Evolutionary conservation across 805 yeast genomes (phyloP).

Genomic region (Torulaspora indica): DNA sequence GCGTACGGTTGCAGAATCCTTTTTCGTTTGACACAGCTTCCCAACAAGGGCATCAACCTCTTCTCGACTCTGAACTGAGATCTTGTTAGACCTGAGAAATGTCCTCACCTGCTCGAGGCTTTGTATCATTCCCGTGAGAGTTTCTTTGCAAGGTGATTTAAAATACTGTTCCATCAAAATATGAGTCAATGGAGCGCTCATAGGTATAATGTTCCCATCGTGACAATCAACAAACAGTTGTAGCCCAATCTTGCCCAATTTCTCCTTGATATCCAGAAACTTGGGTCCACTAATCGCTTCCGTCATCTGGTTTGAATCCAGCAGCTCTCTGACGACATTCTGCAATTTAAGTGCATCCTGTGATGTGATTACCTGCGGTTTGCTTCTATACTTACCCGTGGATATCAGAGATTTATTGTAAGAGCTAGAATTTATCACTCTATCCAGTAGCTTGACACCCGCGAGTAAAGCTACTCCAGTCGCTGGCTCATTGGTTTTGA

Average conservation of each 20-base stretch:
- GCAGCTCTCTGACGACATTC: constrained; percentile 20
- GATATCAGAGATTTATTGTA: constrained; percentile 25
- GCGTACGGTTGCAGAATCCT: constrained; percentile 19
- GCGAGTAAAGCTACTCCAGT: constrained; percentile 16
- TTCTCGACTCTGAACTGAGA: constrained; percentile 11
- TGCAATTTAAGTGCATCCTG: constrained; percentile 20
- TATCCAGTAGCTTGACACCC: constrained; percentile 22
- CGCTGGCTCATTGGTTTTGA: constrained; percentile 12
- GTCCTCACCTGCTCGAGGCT: constrained; percentile 17
- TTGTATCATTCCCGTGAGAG: constrained; percentile 15
- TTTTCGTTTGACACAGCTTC: constrained; percentile 11
- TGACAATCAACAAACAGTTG: constrained; percentile 26
- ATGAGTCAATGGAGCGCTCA: constrained; percentile 21
- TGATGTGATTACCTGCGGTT: constrained; percentile 24
- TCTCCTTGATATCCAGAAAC: constrained; percentile 11
- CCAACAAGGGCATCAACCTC: constrained; percentile 22
- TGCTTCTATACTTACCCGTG: constrained; percentile 23
- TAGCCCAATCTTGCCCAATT: constrained; percentile 27
- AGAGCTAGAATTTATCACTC: constrained; percentile 20
- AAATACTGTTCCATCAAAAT: constrained; percentile 18
- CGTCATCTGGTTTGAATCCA: constrained; percentile 21
- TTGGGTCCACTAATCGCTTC: constrained; percentile 14
- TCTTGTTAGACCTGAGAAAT: constrained; percentile 16
- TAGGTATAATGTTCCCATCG: constrained; percentile 18
- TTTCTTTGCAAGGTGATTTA: constrained; percentile 18